Conservation (phyloP, 1,284 basidiomycete genomes). For the Ceratobasidium sp. region DNA sequence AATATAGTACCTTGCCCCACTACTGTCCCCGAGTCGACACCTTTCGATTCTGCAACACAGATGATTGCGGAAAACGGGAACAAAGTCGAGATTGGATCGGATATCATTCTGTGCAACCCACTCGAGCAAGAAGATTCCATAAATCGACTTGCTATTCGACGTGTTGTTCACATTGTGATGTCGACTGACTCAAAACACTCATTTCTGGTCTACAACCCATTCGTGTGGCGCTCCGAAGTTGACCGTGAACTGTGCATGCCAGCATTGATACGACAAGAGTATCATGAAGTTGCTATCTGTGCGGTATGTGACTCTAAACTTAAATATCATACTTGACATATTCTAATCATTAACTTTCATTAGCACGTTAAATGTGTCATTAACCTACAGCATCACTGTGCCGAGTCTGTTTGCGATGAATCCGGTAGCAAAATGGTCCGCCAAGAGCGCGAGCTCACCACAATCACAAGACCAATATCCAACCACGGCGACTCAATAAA, state of each 20-base stretch:
- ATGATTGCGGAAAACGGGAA: conserved; percentile 1
- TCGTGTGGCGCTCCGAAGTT: not conserved
- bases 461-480: not conserved
- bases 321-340: not conserved
- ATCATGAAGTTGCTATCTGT: not conserved
- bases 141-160: not conserved
- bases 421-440: not conserved
- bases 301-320: not conserved
- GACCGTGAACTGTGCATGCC: conserved; percentile 2
- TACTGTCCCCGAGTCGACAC: not conserved
- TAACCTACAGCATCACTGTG: conserved; percentile 33
- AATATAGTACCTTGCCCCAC: not conserved
- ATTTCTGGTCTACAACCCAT: not conserved
- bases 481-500: not conserved
- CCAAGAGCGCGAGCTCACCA: conserved; percentile 19
- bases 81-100: not conserved
- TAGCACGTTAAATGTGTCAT: conserved; percentile 11
- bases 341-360: not conserved
- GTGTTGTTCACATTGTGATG: not conserved
- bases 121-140: not conserved
- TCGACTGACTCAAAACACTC: not conserved
- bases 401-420: not conserved
- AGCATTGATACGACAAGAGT: not conserved
- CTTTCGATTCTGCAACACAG: not conserved
- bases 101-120: not conserved